Evolutionary conservation across 139 green algal genomes (phyloP), one percentile per base, ranked within the genome.

Genomic region (Micractinium conductrix): DNA sequence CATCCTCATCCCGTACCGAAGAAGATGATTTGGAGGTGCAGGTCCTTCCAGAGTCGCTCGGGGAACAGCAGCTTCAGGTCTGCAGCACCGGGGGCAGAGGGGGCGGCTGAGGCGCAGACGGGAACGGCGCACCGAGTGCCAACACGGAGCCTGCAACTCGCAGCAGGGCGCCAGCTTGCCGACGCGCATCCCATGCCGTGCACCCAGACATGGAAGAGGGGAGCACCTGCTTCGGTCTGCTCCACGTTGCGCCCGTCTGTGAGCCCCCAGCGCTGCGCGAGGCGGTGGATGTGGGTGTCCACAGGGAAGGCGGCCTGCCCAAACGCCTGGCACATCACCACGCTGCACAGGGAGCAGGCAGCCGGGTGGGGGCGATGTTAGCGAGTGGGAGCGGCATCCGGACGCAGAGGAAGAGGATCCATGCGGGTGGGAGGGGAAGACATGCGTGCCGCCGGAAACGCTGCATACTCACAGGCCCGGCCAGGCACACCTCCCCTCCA

Each of bases 231-330:
- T 73, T 98, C 95, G 17, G 95, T 96, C 79, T 96, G 92, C 85
- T 97, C 94, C 44, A 98, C 95, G 83, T 70, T 94, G 43, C 88
- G 89, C 48, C 93, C 95, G 76, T 78, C 92, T 50, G 89, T 84
- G 10, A 95, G 80, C 8, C 89, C 89, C 90, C 93, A 96, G 9
- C 93, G 87, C 86, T 93, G 84, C 22, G 68, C 68, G 22, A 74
- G 68, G 1, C 93, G 89, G 90, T 98, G 94, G 53, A 98, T 98
- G 92, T 98, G 95, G 10, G 95, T 98, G 89, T 98, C 95, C 33
- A 98, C 95, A 16, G 95, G 95, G 80, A 98, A 98, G 21, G 94
- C 92, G 4, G 86, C 48, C 17, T 90, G 55, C 21, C 88, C 92
- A 83, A 88, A 71, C 0, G 71, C 80, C 43, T 83, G 78, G 78